Base-by-base conservation (phyloP, 805 yeast species). In the Pichia rugopelliculosa region DNA sequence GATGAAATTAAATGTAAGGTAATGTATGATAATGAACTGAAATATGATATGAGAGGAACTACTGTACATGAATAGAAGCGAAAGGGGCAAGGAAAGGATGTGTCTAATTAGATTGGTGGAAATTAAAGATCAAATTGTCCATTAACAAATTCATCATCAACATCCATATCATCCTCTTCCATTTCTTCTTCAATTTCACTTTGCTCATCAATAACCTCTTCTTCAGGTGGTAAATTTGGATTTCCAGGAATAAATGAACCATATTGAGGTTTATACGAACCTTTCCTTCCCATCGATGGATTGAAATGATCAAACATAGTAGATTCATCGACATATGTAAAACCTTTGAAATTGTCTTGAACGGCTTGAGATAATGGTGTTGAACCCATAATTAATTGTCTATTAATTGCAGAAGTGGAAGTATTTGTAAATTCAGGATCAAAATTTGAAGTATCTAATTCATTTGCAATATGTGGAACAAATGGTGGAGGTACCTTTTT, bases 361-460 rank as follows among this genome's bases (percentile, higher is more conserved):
- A 91, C 81, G 0, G 95, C 96, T 3, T 96, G 96, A 10, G 95
- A 83, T 53, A 93, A 70, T 27, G 98, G 98, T 4, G 96, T 86
- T 23, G 79, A 71, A 12, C 78, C 82, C 69, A 77, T 63, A 53
- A 72, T 82, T 73, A 73, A 72, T 56, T 80, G 86, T 57, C 79
- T 80, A 58, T 74, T 83, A 64, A 89, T 77, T 36, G 82, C 82
- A 9, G 95, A 83, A 0, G 96, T 88, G 17, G 95, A 83, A 39
- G 95, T 87, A 58, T 82, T 84, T 20, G 99, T 93, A 68, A 93
- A 93, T 67, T 93, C 98, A 6, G 99, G 98, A 64, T 93, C 99
- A 67, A 93, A 93, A 67, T 93, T 93, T 4, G 96, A 87, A 3
- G 96, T 91, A 66, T 93, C 99, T 2, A 93, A 81, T 62, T 93